Evolutionary conservation across 305 asterid genomes (phyloP), one percentile per base, ranked within the genome.

Genomic region (Solanum hybrid): DNA sequence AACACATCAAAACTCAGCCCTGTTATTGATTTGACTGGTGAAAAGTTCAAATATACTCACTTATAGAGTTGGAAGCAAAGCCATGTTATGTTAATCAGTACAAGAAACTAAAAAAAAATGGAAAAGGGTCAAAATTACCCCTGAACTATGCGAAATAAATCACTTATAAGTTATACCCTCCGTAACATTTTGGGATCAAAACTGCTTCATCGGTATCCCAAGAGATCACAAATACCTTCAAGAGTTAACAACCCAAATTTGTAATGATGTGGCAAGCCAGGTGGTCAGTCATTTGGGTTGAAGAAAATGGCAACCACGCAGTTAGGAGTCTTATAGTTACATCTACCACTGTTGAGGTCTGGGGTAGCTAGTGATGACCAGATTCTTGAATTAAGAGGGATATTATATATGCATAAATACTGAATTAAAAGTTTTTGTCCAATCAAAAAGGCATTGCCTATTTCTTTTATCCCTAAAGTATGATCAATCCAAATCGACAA

Each of bases 151-250:
- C 4, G 66, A 51, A 51, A 51, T 51, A 17, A 7, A 51, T 51
- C 10, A 51, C 66, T 51, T 51, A 51, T 42, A 42, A 42, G 17
- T 42, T 0, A 42, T 17, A 51, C 2, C n/a, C n/a, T 51, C 4
- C 0, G 9, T 51, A 51, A 17, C n/a, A 56, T 56, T 56, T 56
- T 56, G 66, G n/a, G 66, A 56, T 56, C 0, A 56, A 56, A 51
- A 56, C 0, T 56, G 0, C n/a, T 17, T 0, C n/a, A 51, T 22
- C 64, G 0, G 6, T 51, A 51, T 15, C n/a, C 0, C 3, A 51
- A 51, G 8, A 51, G 64, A 56, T 17, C n/a, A 56, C 2, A 17
- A 2, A 56, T 56, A 56, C n/a, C 66, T 17, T 56, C 66, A 17
- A 17, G n/a, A 56, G 66, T 56, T 56, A 56, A 56, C n/a, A 56